Base-by-base conservation (phyloP, 169 alveolate genomes). In the Cryptosporidium viatorum region DNA sequence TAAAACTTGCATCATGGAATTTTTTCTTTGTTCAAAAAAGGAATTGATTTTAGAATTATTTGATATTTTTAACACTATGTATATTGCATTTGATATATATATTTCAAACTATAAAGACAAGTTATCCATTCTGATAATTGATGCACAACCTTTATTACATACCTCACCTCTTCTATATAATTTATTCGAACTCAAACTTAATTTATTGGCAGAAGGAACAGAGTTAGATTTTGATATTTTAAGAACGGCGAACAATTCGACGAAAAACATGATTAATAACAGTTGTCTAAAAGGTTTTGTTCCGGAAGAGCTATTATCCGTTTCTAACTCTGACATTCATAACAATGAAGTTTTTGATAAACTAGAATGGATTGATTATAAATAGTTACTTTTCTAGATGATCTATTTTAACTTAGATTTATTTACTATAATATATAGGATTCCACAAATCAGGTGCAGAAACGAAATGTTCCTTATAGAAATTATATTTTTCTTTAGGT, bases 361-460 rank as follows among this genome's bases (percentile, higher is more conserved):
- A 9, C 18, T 37, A 10, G 86, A 62, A 35, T 80, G 52, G 71
- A 65, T 37, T 12, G 50, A 65, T 65, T 33, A 29, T 29, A 37
- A 65, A 29, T 65, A 65, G 6, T 1, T 12, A 23, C 35, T 55
- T n/a, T 26, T 69, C n/a, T 69, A 69, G n/a, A 43, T 12, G 8
- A 48, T 41, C 33, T 23, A 21, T 69, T 69, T 16, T 69, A 23
- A 50, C n/a, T 69, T n/a, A 7, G 41, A 5, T 69, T 37, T 35
- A 41, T 41, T 41, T 69, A 18, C 29, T 33, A 51, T 21, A 73
- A 55, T 59, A 73, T 31, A 73, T 37, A n/a, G 86, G 71, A 41
- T 33, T 73, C 58, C 69, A 52, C 39, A 73, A 55, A 4, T 73
- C 86, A 33, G 86, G 86, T 3, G 86, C 86, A 31, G 86, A 73